A percentile compares a stretch with the other conserved stretches of the same genome.
Conservation (phyloP, 1,139 yeast species). For the Insectozyma bohioensis region DNA sequence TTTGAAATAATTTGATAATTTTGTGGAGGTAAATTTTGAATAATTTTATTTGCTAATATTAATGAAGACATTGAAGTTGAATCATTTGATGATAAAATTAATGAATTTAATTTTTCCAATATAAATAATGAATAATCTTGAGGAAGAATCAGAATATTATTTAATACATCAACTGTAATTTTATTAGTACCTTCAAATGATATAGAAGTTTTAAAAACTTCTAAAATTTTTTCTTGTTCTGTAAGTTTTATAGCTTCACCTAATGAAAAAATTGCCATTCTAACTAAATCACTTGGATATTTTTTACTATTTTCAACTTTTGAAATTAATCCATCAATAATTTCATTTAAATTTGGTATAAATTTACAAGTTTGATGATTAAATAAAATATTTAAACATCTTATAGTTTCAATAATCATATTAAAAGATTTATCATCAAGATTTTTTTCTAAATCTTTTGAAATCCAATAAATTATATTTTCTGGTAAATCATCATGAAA, state of each 20-base stretch:
- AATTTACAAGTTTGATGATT: constrained; percentile 22
- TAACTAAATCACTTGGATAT: constrained; percentile 53
- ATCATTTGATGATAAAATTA: constrained; percentile 28
- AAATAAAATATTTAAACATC: constrained; percentile 22
- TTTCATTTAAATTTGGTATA: constrained; percentile 26
- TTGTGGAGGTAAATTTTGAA: constrained; percentile 4
- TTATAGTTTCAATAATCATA: constrained; percentile 51
- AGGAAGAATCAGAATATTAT: constrained; percentile 21
- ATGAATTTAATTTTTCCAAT: constrained; percentile 18
- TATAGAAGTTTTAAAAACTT: constrained; percentile 26
- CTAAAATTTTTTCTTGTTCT: constrained; percentile 13
- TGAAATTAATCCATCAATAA: constrained; percentile 22
- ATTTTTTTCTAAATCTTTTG: constrained; percentile 41
- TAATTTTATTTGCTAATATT: constrained; percentile 20
- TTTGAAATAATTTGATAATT: constrained; percentile 8
- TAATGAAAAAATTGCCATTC: constrained; percentile 40
- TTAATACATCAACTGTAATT: constrained; percentile 33
- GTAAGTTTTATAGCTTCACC: constrained; percentile 19
- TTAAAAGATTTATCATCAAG: constrained; percentile 39
- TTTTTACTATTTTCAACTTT: constrained; percentile 40
- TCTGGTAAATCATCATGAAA: constrained; percentile 8
- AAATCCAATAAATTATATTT: constrained; percentile 32
- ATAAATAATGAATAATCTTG: constrained; percentile 18
- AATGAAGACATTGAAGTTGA: constrained; percentile 25
- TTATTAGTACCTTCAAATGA: constrained; percentile 36